Evolutionary conservation across 2,329 filamentous ascomycete genomes (phyloP).

Genomic region (Exserohilum turcica): DNA sequence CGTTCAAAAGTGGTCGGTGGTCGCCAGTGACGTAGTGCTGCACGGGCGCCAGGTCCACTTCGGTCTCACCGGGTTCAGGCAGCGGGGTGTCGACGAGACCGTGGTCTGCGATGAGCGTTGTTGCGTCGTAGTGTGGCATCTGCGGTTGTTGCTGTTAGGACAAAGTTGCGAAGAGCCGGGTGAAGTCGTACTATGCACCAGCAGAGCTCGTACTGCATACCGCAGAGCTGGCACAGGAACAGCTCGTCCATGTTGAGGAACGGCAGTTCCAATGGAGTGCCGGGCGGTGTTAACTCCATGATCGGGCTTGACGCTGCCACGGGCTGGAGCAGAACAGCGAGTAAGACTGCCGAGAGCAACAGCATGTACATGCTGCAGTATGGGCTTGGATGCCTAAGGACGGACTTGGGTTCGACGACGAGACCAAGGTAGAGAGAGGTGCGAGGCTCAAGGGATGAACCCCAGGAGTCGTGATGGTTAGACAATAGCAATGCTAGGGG

Average conservation of each 20-base stretch:
- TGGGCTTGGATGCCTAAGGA: conserved; percentile 31
- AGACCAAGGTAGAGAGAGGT: conserved; percentile 8
- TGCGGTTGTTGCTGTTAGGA: conserved; percentile 24
- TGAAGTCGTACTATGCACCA: conserved; percentile 30
- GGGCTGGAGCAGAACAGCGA: conserved; percentile 34
- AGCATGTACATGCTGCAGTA: conserved; percentile 37
- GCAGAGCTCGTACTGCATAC: conserved; percentile 16
- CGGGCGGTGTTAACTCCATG: conserved; percentile 30
- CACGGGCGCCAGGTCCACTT: conserved; percentile 5
- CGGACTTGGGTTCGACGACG: conserved; percentile 14
- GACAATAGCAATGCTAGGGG: conserved; percentile 1
- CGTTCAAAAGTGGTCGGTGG: conserved; percentile 11
- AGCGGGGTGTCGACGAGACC: conserved; percentile 5
- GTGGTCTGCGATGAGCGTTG: neutral
- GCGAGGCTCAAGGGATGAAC: neutral
- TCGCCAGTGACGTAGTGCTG: conserved; percentile 8
- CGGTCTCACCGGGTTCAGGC: conserved; percentile 8
- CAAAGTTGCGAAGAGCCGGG: neutral
- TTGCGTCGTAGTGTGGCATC: conserved; percentile 8
- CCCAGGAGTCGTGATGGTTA: conserved; percentile 3
- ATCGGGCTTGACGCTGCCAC: conserved; percentile 31
- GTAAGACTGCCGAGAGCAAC: conserved; percentile 32
- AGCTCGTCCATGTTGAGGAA: conserved; percentile 36
- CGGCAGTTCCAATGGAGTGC: conserved; percentile 26
- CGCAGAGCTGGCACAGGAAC: conserved; percentile 36